Base-by-base conservation (phyloP, 2,329 filamentous ascomycete genomes). In the Parastagonospora nodorum region DNA sequence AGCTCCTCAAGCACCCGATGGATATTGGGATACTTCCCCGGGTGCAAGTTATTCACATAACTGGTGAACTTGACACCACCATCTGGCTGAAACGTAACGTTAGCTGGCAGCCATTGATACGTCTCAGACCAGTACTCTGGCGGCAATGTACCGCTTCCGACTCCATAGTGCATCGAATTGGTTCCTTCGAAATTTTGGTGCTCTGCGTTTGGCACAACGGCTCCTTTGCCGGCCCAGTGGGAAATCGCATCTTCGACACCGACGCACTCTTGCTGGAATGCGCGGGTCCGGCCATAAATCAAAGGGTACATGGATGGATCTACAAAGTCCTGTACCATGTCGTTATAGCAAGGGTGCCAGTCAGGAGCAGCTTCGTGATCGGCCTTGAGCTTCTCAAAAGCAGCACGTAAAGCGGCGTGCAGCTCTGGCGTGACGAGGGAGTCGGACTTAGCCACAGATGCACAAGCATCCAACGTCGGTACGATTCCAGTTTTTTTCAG, bases 271-370 rank as follows among this genome's bases (percentile, higher is more conserved):
- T 71, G 58, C 32, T 49, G 15, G 30, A 84, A 57, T 4, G 77
- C 73, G 4, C 74, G 74, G 2, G 77, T 78, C 12, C 69, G 67
- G 0, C 81, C 82, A 57, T 83, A 85, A 1, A 83, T 64, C 0
- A 88, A 67, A 0, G 86, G 84, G 56, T 80, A 88, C 6, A 88
- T 73, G 0, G 84, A 88, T 1, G 86, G 85, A 56, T 88, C 80
- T 5, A 88, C 78, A 1, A 88, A 72, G 61, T 89, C 81, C 0
- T 86, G 78, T 1, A 89, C 84, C 51, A 78, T 79, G 1, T 74
- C 67, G 30, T 83, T 73, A 0, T 81, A 84, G 2, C 79, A 75
- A 0, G 85, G 86, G 66, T 88, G 83, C 79, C 81, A 89, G 6
- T 81, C 78, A 0, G 80, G 78, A n/a, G 41, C 44, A 8, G 35